Evolutionary conservation across 2,329 filamentous ascomycete genomes (phyloP).

Genomic region (Dendryphion nanum): DNA sequence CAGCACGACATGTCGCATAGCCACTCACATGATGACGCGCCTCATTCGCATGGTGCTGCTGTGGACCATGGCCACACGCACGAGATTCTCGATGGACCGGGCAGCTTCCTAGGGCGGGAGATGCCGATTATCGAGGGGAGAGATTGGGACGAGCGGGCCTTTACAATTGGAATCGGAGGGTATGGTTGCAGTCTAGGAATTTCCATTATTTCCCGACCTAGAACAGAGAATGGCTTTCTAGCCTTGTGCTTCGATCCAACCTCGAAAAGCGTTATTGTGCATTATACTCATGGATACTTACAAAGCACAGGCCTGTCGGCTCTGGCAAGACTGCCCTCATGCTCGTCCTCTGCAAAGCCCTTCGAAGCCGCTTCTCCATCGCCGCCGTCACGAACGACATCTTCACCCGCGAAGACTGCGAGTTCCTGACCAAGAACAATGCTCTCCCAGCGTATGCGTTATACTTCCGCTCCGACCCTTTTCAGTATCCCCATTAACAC

Average conservation of each 20-base stretch:
- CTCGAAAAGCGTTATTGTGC: too few species aligned
- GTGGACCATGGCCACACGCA: constrained; percentile 90
- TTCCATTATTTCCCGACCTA: too few species aligned
- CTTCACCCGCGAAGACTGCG: constrained; percentile 95
- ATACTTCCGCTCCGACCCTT: neutral
- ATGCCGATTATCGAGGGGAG: constrained; percentile 90
- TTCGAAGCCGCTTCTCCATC: constrained; percentile 79
- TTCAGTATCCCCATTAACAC: neutral
- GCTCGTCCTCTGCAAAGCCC: constrained; percentile 83
- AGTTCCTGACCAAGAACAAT: constrained; percentile 85
- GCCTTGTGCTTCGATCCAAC: too few species aligned
- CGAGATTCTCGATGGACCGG: constrained; percentile 91
- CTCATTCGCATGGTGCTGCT: constrained; percentile 52
- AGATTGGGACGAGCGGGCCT: constrained; percentile 84
- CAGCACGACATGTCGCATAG: constrained; percentile 36
- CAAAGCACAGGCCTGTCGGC: constrained; percentile 75
- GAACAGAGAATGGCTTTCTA: too few species aligned
- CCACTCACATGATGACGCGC: constrained; percentile 34
- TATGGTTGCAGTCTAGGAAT: constrained; percentile 50
- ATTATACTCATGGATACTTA: too few species aligned
- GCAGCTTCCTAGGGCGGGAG: constrained; percentile 84
- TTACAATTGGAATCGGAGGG: constrained; percentile 98
- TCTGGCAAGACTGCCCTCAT: constrained; percentile 97
- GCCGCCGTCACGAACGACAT: constrained; percentile 98
- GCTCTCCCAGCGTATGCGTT: constrained; percentile 66